Base-by-base conservation (phyloP, 2,329 filamentous ascomycete genomes). In the Cladophialophora chaetospira region DNA sequence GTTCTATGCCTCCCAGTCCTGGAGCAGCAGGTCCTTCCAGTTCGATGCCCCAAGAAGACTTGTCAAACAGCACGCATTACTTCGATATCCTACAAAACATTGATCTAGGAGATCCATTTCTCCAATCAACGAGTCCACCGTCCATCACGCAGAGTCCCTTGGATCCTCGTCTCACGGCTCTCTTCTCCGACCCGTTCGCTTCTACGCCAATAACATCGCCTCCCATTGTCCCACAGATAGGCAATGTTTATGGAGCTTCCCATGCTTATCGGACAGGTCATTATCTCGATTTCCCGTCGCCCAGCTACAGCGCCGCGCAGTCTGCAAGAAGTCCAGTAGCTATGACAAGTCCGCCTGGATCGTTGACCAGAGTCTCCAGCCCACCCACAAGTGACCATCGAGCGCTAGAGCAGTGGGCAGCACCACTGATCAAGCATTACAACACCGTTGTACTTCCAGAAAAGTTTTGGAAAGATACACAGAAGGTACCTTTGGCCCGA, bases 401-500 rank as follows among this genome's bases (percentile, higher is more conserved):
- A 4, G 36, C 50, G 29, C 33, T 63, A 23, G 55, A 61, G 29
- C 43, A 54, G 54, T 65, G 61, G 63, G 58, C 63, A 25, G 58
- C 58, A 10, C 48, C 55, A 8, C 38, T 65, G 10, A 63, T 65
- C 23, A 35, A 38, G 15, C 53, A 63, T 33, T 62, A 61, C 53
- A 60, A 58, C 17, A 57, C 53, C 2, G 31, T 54, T 9, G 47
- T 63, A 26, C 54, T 65, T 10, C 61, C 61, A 3, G 62, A 61
- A 23, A 60, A 51, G 19, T 65, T 62, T 46, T 61, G 58, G 52
- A 54, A 53, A 29, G 63, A 65, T 38, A 45, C 53, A 9, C 52
- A 51, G 43, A 58, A 53, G n/a, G 50, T 56, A n/a, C 46, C 55
- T 10, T 13, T 62, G 23, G 44, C 51, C 19, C 55, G 55, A 33